Evolutionary conservation across 2,329 filamentous ascomycete species (phyloP).

Genomic region (Xylariaceae sp.): DNA sequence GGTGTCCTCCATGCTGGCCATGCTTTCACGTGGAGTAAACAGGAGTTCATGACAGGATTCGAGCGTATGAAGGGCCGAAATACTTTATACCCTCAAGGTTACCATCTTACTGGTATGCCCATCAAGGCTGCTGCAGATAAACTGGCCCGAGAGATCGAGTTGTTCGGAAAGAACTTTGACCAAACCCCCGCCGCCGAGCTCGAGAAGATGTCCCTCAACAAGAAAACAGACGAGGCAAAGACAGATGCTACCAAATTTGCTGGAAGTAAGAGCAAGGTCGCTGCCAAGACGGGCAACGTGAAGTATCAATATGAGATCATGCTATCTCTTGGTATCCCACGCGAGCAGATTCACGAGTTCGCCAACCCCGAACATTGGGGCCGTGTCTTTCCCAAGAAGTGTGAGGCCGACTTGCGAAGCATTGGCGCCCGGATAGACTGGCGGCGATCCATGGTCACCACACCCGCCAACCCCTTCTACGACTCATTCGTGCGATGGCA

Average conservation of each 20-base stretch:
- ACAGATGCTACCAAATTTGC: constrained; percentile 88
- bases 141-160: constrained; percentile 11
- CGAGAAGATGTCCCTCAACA: constrained; percentile 43
- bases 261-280: constrained; percentile 88
- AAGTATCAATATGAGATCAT: constrained; percentile 93
- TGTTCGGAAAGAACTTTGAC: constrained; percentile 34
- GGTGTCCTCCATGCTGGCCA: constrained; percentile 87
- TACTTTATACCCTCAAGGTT: constrained; percentile 84
- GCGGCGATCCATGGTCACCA: constrained; percentile 89
- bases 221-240: constrained; percentile 63
- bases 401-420: background rate
- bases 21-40: constrained; percentile 82
- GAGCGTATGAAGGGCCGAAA: constrained; percentile 88
- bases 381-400: background rate
- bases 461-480: constrained; percentile 94
- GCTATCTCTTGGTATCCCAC: constrained; percentile 81
- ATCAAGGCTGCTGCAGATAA: constrained; percentile 17
- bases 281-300: constrained; percentile 82
- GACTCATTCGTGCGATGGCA: constrained; percentile 96
- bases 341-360: background rate
- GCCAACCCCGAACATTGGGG: background rate
- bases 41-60: constrained; percentile 82
- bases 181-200: constrained; percentile 44
- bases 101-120: constrained; percentile 85
- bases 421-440: background rate